A percentile compares a stretch with the other conserved stretches of the same genome.
phyloP scores from a whole-genome alignment of 208 protist genomes.

The Blastocrithidia nonstop region DNA sequence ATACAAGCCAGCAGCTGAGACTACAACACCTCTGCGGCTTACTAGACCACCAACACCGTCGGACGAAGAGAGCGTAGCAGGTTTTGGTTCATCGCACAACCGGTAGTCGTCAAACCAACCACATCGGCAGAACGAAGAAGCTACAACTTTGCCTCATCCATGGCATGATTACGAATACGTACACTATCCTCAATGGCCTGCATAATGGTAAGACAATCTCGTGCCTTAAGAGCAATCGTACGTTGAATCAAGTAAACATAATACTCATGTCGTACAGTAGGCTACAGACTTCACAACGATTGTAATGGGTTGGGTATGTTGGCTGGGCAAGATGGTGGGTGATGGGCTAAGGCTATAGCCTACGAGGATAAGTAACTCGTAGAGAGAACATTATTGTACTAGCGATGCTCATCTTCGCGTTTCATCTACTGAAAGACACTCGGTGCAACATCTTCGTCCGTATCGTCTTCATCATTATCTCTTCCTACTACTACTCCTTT shows the following conservation, averaged over 20 bases:
- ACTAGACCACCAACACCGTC: conserved; percentile 86
- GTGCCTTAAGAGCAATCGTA: conserved; percentile 57
- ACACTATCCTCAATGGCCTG: conserved; percentile 50
- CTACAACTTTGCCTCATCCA: conserved; percentile 56
- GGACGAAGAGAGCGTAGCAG: conserved; percentile 68
- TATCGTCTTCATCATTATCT: conserved; percentile 9
- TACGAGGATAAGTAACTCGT: conserved; percentile 57
- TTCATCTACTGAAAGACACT: conserved; percentile 84
- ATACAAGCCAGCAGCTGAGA: conserved; percentile 85
- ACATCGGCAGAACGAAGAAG: conserved; percentile 75
- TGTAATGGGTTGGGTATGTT: conserved; percentile 51
- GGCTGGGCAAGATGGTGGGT: conserved; percentile 31
- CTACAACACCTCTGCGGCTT: conserved; percentile 89
- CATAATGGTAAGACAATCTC: conserved; percentile 61
- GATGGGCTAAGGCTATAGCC: conserved; percentile 32
- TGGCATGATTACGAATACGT: conserved; percentile 64
- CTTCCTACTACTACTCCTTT: neutral
- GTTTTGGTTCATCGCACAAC: conserved; percentile 82
- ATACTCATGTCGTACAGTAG: conserved; percentile 55
- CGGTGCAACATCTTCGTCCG: conserved; percentile 49
- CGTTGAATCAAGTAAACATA: conserved; percentile 71
- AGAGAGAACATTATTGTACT: conserved; percentile 56
- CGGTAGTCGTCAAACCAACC: conserved; percentile 88
- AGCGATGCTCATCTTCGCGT: conserved; percentile 56
- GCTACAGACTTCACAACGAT: conserved; percentile 74